Evolutionary conservation across 2,329 filamentous ascomycete species (phyloP), one percentile per base, ranked within the genome.

Genomic region (Rosellinia necatrix): DNA sequence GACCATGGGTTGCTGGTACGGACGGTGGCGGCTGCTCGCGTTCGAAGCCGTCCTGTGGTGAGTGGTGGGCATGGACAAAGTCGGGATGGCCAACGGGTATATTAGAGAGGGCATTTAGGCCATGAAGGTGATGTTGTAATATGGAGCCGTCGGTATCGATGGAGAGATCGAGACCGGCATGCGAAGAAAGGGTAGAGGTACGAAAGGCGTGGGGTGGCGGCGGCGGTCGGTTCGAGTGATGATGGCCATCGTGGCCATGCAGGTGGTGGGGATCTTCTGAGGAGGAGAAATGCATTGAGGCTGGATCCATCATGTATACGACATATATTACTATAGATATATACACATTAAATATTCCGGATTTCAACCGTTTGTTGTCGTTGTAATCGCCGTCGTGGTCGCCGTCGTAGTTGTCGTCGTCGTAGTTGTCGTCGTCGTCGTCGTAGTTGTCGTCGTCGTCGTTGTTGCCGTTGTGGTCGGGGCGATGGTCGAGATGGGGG

Each of bases 101-200:
- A 51, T 68, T 68, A 15, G 67, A 50, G 30, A 71, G 66, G 58
- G 69, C 62, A 51, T 73, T 72, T 30, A 74, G 63, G 30, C 68
- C 70, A 19, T 68, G 68, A 27, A 76, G 68, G 40, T 68, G 67
- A 29, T 65, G 65, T 55, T 66, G 64, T 50, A 66, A 67, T 59
- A 76, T 75, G 29, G 71, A 56, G 52, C 75, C 70, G 54, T 70
- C 67, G 43, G 72, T 66, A 53, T 77, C 74, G 54, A 80, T 72
- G 47, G 74, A 71, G 22, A 79, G 70, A 49, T 74, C 66, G 63
- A 76, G 61, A 65, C 67, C 65, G 58, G 69, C 50, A 55, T 75
- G 74, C 25, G 73, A 68, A 34, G 70, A 64, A 17, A 75, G 64
- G 49, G 64, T 61, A 10, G 61, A 48, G 15, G 68, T 61, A 46